Base-by-base conservation (phyloP, 1,139 yeast genomes). In the Candida sp. region DNA sequence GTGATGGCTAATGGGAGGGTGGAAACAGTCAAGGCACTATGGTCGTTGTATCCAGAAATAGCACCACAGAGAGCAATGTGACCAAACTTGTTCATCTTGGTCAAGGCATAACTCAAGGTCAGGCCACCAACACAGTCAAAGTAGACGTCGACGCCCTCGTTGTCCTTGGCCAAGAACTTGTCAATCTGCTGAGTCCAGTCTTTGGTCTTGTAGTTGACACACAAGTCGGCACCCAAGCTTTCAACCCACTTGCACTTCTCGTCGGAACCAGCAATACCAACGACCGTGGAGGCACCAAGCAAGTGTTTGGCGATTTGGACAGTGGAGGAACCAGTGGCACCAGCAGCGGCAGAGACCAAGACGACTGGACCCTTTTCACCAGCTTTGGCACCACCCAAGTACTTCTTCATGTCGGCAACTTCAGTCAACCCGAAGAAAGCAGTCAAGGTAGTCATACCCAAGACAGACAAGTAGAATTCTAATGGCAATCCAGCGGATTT, bases 81-180 rank as follows among this genome's bases (percentile, higher is more conserved):
- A 44, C 84, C 86, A 47, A 61, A 64, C n/a, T 59, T 60, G 54
- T 75, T 79, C 57, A 79, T 59, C 49, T 73, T 67, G 4, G 65
- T 57, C 52, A 84, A 65, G 51, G 80, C 77, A 30, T 70, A 65
- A 56, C 81, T 84, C 59, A 86, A 73, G 31, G 82, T 74, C 47
- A 76, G 75, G 26, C 91, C 91, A 47, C 91, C 91, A 46, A 86
- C 90, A 54, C 82, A 82, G 62, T 84, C 89, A 54, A 73, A 78
- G 62, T 75, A 82, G 33, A 72, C 70, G 57, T 83, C 85, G 46
- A 77, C 74, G 42, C 50, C 55, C 39, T 70, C 73, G 9, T 70
- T 75, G 39, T 70, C 73, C 9, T 70, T 75, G 43, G 80, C 85
- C 37, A 82, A 68, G 27, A 78, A 82, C 28, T 73, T 66, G 11